Conservation (phyloP, 305 asterid genomes). For the Fraxinus baroniana region DNA sequence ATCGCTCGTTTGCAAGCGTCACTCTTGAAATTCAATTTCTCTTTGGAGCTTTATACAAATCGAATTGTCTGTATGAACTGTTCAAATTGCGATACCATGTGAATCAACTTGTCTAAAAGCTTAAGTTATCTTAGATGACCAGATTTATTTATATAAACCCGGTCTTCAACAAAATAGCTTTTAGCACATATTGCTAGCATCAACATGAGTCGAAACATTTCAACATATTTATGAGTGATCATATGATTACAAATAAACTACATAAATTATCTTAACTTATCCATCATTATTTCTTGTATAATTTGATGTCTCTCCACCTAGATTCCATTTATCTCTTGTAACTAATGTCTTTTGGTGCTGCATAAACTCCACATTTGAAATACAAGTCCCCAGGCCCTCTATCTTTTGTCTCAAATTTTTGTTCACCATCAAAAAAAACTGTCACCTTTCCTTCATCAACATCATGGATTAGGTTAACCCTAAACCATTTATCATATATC, state of each 20-base stretch:
- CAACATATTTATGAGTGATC: not conserved
- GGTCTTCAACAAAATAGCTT: not conserved
- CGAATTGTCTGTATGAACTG: not conserved
- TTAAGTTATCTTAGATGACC: not conserved
- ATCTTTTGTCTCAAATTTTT: not conserved
- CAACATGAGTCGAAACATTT: not conserved
- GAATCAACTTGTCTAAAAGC: not conserved
- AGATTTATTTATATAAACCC: not conserved
- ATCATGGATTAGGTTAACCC: conserved; percentile 28
- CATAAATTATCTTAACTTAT: not conserved
- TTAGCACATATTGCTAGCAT: not conserved
- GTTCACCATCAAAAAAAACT: not conserved
- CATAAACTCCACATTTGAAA: not conserved
- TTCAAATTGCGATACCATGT: not conserved
- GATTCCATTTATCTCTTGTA: conserved; percentile 8
- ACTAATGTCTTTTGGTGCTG: conserved; percentile 22
- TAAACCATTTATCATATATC: conserved; percentile 34
- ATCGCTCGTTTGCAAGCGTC: not conserved
- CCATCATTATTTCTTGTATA: conserved; percentile 12
- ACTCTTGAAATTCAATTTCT: not conserved
- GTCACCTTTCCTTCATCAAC: conserved; percentile 31
- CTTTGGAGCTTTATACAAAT: not conserved
- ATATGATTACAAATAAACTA: not conserved
- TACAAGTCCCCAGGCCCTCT: not conserved
- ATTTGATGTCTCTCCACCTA: conserved; percentile 28